Evolutionary conservation across 129 eudicot genomes (phyloP).

Genomic region (Deinandra increscens): DNA sequence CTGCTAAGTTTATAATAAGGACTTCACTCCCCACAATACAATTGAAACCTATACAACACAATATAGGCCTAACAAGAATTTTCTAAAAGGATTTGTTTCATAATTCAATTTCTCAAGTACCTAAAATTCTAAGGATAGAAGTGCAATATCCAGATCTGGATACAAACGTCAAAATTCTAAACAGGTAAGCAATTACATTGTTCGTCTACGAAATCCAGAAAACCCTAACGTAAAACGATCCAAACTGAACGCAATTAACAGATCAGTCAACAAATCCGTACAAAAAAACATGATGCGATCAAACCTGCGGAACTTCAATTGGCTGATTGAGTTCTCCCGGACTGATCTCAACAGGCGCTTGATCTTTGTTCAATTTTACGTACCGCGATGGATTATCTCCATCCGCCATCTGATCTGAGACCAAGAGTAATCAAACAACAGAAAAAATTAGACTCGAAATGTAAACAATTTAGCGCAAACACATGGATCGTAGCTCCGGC

Average conservation of each 20-base stretch:
- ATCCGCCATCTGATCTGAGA: conserved; percentile 72
- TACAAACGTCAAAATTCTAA: not conserved
- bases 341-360: conserved; percentile 60
- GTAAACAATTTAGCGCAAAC: not conserved
- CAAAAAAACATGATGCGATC: not conserved
- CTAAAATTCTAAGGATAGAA: not conserved
- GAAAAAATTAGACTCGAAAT: not conserved
- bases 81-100: conserved; percentile 4
- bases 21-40: not conserved
- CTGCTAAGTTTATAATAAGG: not conserved
- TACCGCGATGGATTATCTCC: conserved; percentile 65
- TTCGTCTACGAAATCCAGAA: not conserved
- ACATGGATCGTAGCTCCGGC: conserved; percentile 7
- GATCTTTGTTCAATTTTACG: conserved; percentile 88
- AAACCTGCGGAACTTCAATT: conserved; percentile 81
- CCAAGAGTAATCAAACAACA: not conserved
- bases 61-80: not conserved
- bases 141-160: conserved; percentile 13
- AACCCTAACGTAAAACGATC: conserved; percentile 15
- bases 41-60: conserved; percentile 5
- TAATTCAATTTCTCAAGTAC: not conserved
- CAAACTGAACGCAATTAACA: not conserved
- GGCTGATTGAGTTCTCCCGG: conserved; percentile 98
- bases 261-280: not conserved
- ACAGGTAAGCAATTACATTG: not conserved